These are phyloP conservation scores for Cyclospora cayetanensis DNA, from an alignment of 169 alveolate species.

Conservation along the genomic window DNA sequence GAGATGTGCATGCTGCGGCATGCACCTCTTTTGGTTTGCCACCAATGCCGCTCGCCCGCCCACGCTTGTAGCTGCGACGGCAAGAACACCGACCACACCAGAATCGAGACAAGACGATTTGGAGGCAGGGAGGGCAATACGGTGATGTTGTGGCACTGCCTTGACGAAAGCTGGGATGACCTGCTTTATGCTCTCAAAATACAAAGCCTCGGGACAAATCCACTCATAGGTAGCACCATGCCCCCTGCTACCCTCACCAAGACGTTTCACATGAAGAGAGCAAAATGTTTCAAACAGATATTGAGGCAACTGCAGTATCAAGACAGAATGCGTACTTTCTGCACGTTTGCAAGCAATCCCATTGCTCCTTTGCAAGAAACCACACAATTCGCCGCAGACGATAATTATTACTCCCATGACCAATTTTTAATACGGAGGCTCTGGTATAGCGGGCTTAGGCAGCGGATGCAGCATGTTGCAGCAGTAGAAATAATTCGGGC, in stretches of 20 bases:
- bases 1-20: too few relatives aligned
- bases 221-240: not conserved
- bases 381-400: not conserved
- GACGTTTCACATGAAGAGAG: not conserved
- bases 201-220: constrained; percentile 22
- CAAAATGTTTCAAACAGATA: not conserved
- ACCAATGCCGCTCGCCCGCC: too few relatives aligned
- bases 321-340: constrained; percentile 32
- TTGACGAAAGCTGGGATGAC: constrained; percentile 56
- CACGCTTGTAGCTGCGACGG: too few relatives aligned
- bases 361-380: constrained; percentile 16
- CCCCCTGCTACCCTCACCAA: constrained; percentile 20
- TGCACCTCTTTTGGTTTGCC: too few relatives aligned
- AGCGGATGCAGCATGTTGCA: not conserved
- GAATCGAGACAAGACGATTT: too few relatives aligned
- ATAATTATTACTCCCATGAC: not conserved
- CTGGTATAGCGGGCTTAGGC: constrained; percentile 17
- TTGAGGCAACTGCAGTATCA: not conserved
- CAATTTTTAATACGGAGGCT: not conserved
- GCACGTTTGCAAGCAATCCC: constrained; percentile 6
- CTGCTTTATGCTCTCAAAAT: not conserved
- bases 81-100: too few relatives aligned
- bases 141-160: not conserved
- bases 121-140: too few relatives aligned
- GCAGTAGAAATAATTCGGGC: not conserved